phyloP scores from a whole-genome alignment of 257 asterid species.

The Solanum pinnatisectum region DNA sequence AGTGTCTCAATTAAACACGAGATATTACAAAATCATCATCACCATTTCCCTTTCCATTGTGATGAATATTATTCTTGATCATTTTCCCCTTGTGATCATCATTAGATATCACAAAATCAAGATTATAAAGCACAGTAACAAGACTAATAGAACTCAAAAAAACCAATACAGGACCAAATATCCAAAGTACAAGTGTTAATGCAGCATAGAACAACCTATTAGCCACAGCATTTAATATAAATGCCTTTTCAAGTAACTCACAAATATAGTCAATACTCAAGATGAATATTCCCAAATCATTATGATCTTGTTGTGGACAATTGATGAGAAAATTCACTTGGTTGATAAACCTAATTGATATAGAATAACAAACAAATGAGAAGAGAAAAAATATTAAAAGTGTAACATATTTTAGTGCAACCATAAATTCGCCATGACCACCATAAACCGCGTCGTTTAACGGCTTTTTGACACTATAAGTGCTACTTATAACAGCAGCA shows the following conservation, averaged over 20 bases:
- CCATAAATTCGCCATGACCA: slow-evolving; percentile 87
- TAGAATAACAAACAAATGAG: slow-evolving; percentile 75
- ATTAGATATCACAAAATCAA: slow-evolving; percentile 41
- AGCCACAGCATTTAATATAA: slow-evolving; percentile 55
- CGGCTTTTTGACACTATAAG: slow-evolving; percentile 79
- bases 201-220: slow-evolving; percentile 77
- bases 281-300: slow-evolving; percentile 8
- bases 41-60: slow-evolving; percentile 1
- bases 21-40: neutral
- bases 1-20: neutral
- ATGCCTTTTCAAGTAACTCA: slow-evolving; percentile 56
- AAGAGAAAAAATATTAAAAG: slow-evolving; percentile 58
- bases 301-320: slow-evolving; percentile 39
- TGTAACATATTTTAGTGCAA: slow-evolving; percentile 68
- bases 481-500: slow-evolving; percentile 91
- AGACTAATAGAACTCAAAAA: slow-evolving; percentile 49
- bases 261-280: slow-evolving; percentile 53
- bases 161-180: slow-evolving; percentile 85
- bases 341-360: slow-evolving; percentile 66
- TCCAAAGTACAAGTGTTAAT: slow-evolving; percentile 75
- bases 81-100: slow-evolving; percentile 15
- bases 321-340: slow-evolving; percentile 85
- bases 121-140: slow-evolving; percentile 72
- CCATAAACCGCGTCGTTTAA: slow-evolving; percentile 69
- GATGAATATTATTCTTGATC: neutral